Percentiles rank a stretch among this genome's conserved stretches.
Conservation (phyloP, 805 yeast species). For the Pichia phayaonensis region DNA sequence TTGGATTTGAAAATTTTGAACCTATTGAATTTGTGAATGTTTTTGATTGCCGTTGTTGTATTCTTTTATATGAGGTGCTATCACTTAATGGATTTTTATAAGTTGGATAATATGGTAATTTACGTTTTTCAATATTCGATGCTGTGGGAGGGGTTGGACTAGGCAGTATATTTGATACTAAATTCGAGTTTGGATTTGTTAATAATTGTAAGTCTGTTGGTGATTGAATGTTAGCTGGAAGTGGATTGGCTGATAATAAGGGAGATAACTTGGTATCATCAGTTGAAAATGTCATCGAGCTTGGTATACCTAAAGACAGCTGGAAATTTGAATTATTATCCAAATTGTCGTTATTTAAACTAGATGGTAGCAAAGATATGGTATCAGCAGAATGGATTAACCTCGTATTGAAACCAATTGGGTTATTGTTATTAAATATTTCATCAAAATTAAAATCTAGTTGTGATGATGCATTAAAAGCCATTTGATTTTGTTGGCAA, state of each 20-base stretch:
- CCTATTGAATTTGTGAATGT: slow-evolving; percentile 28
- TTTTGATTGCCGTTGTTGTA: slow-evolving; percentile 8
- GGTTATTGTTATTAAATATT: slow-evolving; percentile 20
- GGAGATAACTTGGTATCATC: not conserved
- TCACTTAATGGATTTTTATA: slow-evolving; percentile 22
- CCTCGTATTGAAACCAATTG: slow-evolving; percentile 30
- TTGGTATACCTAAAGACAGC: not conserved
- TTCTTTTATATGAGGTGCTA: slow-evolving; percentile 6
- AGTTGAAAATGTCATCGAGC: not conserved
- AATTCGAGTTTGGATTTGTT: not conserved
- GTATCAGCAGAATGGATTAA: slow-evolving; percentile 32
- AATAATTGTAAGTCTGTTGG: not conserved
- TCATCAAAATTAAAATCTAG: slow-evolving; percentile 23
- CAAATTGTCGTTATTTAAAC: not conserved
- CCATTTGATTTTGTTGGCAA: not conserved
- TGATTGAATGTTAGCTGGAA: not conserved
- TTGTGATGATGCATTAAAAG: not conserved
- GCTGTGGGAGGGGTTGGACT: not conserved
- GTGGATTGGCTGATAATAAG: not conserved
- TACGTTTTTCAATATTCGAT: not conserved
- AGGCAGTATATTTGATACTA: not conserved
- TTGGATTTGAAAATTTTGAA: slow-evolving; percentile 40
- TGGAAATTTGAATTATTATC: not conserved
- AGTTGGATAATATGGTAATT: slow-evolving; percentile 21
- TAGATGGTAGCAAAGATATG: slow-evolving; percentile 11